Evolutionary conservation across 352 stramenopile species (phyloP), one percentile per base, ranked within the genome.

Genomic region (Thalassiosira oceanica): DNA sequence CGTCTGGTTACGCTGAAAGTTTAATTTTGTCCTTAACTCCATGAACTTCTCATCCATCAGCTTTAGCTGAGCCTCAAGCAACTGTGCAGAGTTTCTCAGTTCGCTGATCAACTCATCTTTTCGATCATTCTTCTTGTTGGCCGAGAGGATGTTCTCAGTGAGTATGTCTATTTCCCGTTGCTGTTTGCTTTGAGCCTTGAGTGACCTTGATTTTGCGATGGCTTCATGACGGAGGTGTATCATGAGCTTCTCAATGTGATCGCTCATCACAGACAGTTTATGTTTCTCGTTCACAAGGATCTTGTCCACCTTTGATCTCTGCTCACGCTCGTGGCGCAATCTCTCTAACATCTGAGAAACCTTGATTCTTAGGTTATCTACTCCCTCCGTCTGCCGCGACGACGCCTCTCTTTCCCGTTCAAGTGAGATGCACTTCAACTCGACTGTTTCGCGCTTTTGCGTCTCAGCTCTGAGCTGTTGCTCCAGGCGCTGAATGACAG

Each of bases 1-100:
- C 7, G 86, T 94, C 15, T 90, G 80, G 4, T 50, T 43, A 16
- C 94, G 80, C 21, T 93, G 96, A 90, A 92, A 97, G 65, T 97
- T 94, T 41, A 98, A 79, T 78, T 98, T 98, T 57, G 92, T 95
- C 52, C 94, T 83, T n/a, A 98, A 83, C 42, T 98, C 94, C 52
- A 97, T 95, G 71, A 97, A 97, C 76, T 97, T 98, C 49, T 97
- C 90, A 69, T 98, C 94, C 94, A 98, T 98, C n/a, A 98, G 84
- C 5, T 91, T 86, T 41, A 98, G 83, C 58, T 98, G 94, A 52
- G 98, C 94, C 77, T 98, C 94, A 10, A 98, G 78, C 28, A 98
- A 95, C 57, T 95, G 94, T 6, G 85, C 86, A 20, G 93, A 94
- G 77, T 98, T 93, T 72, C 95, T 89, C 7, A 98, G 73, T 54